phyloP scores from a whole-genome alignment of 2,329 filamentous ascomycete species.

The Paecilomyces sp. region DNA sequence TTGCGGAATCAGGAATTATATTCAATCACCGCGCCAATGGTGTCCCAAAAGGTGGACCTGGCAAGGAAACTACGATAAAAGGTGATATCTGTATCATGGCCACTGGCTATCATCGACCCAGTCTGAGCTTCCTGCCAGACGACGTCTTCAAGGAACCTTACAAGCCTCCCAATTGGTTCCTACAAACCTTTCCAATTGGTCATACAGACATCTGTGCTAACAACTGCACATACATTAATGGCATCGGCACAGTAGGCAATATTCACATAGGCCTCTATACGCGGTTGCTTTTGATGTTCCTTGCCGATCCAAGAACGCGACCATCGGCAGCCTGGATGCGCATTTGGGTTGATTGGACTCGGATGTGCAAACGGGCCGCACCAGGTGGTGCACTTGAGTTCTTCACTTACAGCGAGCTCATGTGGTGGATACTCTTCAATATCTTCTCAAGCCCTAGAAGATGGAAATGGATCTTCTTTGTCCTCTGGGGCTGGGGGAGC shows the following conservation, averaged over 20 bases:
- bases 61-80: constrained; percentile 55
- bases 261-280: background rate
- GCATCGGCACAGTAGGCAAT: background rate
- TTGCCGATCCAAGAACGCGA: background rate
- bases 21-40: constrained; percentile 68
- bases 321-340: background rate
- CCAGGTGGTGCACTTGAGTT: background rate
- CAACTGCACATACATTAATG: background rate
- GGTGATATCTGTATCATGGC: constrained; percentile 77
- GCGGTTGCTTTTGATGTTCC: background rate
- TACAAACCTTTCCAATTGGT: background rate
- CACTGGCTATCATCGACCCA: constrained; percentile 71
- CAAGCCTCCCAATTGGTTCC: constrained; percentile 67
- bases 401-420: background rate
- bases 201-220: background rate
- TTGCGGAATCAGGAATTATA: constrained; percentile 56
- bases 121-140: constrained; percentile 64
- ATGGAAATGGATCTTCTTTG: background rate
- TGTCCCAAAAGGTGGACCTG: constrained; percentile 69
- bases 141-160: constrained; percentile 69
- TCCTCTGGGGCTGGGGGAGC: background rate
- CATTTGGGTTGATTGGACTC: background rate
- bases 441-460: background rate
- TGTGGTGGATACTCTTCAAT: background rate
- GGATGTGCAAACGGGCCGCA: background rate